A percentile compares a stretch with the other conserved stretches of the same genome.
phyloP scores from a whole-genome alignment of 2,329 filamentous ascomycete species.

The Apiospora rasikravindrae region DNA sequence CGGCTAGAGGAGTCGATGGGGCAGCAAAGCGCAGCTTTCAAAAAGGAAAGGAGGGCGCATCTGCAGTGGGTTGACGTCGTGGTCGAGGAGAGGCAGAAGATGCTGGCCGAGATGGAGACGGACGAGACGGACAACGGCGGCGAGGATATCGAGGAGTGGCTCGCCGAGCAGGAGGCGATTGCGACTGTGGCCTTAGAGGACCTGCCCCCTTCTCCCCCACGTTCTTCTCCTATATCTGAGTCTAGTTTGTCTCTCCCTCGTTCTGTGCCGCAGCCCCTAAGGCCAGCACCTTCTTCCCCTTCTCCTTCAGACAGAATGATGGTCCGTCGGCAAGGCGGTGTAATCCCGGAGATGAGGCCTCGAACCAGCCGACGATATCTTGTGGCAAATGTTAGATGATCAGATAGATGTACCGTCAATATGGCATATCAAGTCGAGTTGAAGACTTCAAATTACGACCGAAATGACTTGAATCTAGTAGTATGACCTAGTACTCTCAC shows the following conservation, averaged over 20 bases:
- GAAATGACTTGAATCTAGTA: slow-evolving; percentile 30
- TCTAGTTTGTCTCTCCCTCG: not conserved
- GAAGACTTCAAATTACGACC: not conserved
- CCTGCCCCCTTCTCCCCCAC: not conserved
- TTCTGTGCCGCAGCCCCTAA: not conserved
- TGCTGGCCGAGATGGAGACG: slow-evolving; percentile 48
- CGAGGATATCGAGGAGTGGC: slow-evolving; percentile 34
- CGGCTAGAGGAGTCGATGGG: slow-evolving; percentile 35
- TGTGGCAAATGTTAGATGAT: not conserved
- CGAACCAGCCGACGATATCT: not conserved
- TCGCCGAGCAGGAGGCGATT: slow-evolving; percentile 27
- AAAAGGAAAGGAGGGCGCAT: slow-evolving; percentile 47
- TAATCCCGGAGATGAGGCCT: not conserved
- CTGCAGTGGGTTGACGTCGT: slow-evolving; percentile 53
- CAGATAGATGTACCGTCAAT: not conserved
- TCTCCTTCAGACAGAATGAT: not conserved
- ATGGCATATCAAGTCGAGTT: not conserved
- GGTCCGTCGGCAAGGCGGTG: not conserved
- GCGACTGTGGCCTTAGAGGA: not conserved
- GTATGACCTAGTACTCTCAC: slow-evolving; percentile 37
- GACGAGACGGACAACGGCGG: slow-evolving; percentile 48
- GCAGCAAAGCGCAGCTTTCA: slow-evolving; percentile 39
- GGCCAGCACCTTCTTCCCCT: not conserved
- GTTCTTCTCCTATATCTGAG: not conserved
- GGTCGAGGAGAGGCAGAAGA: slow-evolving; percentile 47